phyloP scores from a whole-genome alignment of 2,329 filamentous ascomycete genomes.

The Monosporascus sp. region DNA sequence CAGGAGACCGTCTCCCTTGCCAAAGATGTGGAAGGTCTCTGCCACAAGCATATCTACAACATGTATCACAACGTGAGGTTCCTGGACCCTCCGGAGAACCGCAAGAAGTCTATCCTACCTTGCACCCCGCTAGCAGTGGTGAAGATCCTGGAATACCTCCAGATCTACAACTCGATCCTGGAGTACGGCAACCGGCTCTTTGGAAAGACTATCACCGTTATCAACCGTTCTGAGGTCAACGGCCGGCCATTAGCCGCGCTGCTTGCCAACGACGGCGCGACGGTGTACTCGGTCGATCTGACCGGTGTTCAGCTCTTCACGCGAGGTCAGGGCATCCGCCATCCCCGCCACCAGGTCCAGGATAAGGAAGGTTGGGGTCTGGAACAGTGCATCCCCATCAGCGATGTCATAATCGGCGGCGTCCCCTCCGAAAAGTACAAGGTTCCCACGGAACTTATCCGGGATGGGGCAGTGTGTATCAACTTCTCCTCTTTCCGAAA shows the following conservation, averaged over 20 bases:
- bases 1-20: constrained; percentile 85
- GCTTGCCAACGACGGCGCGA: constrained; percentile 91
- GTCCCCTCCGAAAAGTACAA: constrained; percentile 88
- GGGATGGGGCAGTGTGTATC: constrained; percentile 94
- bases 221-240: constrained; percentile 95
- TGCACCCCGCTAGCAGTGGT: constrained; percentile 94
- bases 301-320: constrained; percentile 90
- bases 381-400: constrained; percentile 76
- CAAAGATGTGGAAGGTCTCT: constrained; percentile 95
- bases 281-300: constrained; percentile 91
- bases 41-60: constrained; percentile 93
- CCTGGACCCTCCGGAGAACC: constrained; percentile 71
- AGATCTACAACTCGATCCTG: constrained; percentile 94
- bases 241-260: constrained; percentile 87
- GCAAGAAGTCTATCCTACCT: constrained; percentile 85
- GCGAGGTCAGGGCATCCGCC: constrained; percentile 79
- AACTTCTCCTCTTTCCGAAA: constrained; percentile 97
- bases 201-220: constrained; percentile 90
- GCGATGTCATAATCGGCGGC: constrained; percentile 91
- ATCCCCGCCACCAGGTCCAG: constrained; percentile 78
- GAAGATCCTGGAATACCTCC: constrained; percentile 93
- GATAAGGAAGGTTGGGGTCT: constrained; percentile 77
- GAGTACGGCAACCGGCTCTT: constrained; percentile 90
- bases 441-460: constrained; percentile 75
- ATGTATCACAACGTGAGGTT: constrained; percentile 99